phyloP scores from a whole-genome alignment of 805 yeast genomes.

The Candida andamanensis region DNA sequence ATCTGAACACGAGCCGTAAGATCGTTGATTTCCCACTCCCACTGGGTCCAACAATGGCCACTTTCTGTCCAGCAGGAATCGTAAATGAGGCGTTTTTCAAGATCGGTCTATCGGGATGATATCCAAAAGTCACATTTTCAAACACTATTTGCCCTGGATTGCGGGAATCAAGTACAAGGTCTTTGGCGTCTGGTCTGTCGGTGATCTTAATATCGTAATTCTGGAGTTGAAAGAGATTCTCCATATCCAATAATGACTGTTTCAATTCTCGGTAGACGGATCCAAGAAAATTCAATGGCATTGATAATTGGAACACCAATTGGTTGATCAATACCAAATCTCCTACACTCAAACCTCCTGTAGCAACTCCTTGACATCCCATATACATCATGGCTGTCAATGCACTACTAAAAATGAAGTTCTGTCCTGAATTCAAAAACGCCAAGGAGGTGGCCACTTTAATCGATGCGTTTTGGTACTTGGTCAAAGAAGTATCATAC shows the following conservation, averaged over 20 bases:
- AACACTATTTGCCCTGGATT: slow-evolving; percentile 74
- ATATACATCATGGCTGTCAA: slow-evolving; percentile 96
- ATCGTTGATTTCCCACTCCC: slow-evolving; percentile 96
- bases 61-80: slow-evolving; percentile 86
- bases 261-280: slow-evolving; percentile 93
- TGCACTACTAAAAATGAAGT: slow-evolving; percentile 77
- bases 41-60: slow-evolving; percentile 94
- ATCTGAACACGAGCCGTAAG: slow-evolving; percentile 76
- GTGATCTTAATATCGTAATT: slow-evolving; percentile 62
- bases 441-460: slow-evolving; percentile 84
- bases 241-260: slow-evolving; percentile 94
- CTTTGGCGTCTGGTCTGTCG: slow-evolving; percentile 59
- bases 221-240: slow-evolving; percentile 82
- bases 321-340: slow-evolving; percentile 93
- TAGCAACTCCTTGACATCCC: slow-evolving; percentile 92
- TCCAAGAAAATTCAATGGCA: slow-evolving; percentile 91
- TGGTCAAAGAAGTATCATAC: slow-evolving; percentile 68
- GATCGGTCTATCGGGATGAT: slow-evolving; percentile 84
- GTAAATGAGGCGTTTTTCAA: slow-evolving; percentile 73
- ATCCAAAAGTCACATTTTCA: slow-evolving; percentile 90
- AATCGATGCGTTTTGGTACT: slow-evolving; percentile 70
- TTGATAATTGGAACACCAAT: slow-evolving; percentile 90
- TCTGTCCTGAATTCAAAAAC: slow-evolving; percentile 74
- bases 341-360: slow-evolving; percentile 82
- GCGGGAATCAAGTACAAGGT: slow-evolving; percentile 40